Evolutionary conservation across 2,329 filamentous ascomycete species (phyloP), one percentile per base, ranked within the genome.

Genomic region (Cercospora citrullina): DNA sequence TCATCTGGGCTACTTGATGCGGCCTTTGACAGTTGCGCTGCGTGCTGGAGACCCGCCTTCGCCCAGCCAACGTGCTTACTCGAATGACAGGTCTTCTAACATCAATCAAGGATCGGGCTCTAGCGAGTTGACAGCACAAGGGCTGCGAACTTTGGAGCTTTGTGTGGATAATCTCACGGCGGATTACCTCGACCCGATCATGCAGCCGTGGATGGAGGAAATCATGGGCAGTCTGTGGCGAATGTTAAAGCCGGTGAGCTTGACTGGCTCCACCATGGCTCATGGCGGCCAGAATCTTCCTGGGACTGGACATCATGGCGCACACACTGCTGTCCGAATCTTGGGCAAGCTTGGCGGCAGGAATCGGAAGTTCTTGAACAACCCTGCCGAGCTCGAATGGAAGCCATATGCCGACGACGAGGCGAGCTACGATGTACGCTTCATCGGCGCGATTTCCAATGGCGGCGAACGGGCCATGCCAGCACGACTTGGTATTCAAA

Each of bases 121-220:
- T 0, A 72, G 72, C 23, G 95, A 99, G 72, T 86, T 99, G 45
- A 94, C 99, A 18, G 94, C 94, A 0, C 96, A 99, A 79, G 95
- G 95, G 0, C 84, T 99, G 6, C 86, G 96, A 30, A 99, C 95
- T 0, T 83, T 99, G 5, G 95, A 99, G 76, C 87, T 99, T 1
- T 99, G 95, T 75, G 95, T 99, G 18, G 95, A 99, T 71, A 99
- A 99, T 74, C 86, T 99, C 0, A 99, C 96, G 0, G 94, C 95
- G 0, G 95, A 99, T 76, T 99, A 99, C 76, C 84, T 99, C 14
- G 95, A 99, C 74, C 96, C 95, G 0, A 98, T 99, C 75, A 99
- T 99, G 94, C 93, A 94, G 2, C 96, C 95, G 0, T 96, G 98
- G 28, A 98, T 99, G 79, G 94, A 99, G 75, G 95, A 99, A 77